phyloP scores from a whole-genome alignment of 345 rosid genomes.

The Sapria himalayana region DNA sequence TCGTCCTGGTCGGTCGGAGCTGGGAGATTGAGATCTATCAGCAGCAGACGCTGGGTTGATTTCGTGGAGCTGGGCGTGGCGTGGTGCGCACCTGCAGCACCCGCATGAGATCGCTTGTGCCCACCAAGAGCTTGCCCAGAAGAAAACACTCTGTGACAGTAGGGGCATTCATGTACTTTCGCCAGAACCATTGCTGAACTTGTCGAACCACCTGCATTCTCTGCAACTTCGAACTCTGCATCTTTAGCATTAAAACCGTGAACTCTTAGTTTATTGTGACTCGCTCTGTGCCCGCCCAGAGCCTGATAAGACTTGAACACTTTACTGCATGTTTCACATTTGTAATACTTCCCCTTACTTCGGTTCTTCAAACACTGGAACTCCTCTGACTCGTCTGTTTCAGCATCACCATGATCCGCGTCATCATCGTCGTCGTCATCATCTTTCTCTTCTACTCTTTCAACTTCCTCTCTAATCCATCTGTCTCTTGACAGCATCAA shows the following conservation, averaged over 20 bases:
- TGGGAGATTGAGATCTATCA: slow-evolving; percentile 87
- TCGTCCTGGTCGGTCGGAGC: slow-evolving; percentile 62
- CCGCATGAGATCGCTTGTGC: slow-evolving; percentile 75
- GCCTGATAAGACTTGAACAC: slow-evolving; percentile 84
- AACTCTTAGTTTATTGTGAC: slow-evolving; percentile 51
- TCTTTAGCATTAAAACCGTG: slow-evolving; percentile 10
- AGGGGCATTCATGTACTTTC: slow-evolving; percentile 66
- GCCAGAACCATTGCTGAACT: slow-evolving; percentile 7
- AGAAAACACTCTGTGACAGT: slow-evolving; percentile 54
- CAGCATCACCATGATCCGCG: slow-evolving; percentile 18
- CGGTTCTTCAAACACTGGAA: slow-evolving; percentile 14
- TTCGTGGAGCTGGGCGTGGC: slow-evolving; percentile 10
- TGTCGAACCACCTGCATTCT: slow-evolving; percentile 17
- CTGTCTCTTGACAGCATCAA: slow-evolving; percentile 79
- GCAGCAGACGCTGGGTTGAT: slow-evolving; percentile 17
- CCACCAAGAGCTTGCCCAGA: slow-evolving; percentile 99
- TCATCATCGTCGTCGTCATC: slow-evolving; percentile 12
- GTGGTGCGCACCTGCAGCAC: slow-evolving; percentile 13
- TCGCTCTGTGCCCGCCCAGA: slow-evolving; percentile 79
- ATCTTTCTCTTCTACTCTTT: slow-evolving; percentile 2
- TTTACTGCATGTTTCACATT: slow-evolving; percentile 67
- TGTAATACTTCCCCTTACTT: slow-evolving; percentile 33
- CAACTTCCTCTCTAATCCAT: slow-evolving; percentile 29
- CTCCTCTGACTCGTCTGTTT: slow-evolving; percentile 23
- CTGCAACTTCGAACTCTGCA: slow-evolving; percentile 14